phyloP scores from a whole-genome alignment of 768 basidiomycete genomes.

The Rhizopogon roseolus region DNA sequence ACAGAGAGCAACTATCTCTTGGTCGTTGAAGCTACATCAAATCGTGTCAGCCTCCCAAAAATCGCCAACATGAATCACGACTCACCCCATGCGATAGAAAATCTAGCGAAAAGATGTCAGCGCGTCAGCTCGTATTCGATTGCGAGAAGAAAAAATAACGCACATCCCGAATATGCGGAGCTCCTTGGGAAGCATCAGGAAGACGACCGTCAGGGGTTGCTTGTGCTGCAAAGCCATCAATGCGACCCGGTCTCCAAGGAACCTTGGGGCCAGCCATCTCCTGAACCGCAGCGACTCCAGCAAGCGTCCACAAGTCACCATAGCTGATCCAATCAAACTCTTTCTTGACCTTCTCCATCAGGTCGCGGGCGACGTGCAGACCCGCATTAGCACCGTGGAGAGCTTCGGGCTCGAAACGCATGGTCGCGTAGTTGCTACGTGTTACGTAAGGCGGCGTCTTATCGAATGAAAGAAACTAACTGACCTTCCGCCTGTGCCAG shows the following conservation, averaged over 20 bases:
- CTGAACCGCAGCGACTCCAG: conserved; percentile 85
- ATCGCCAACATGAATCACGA: background rate
- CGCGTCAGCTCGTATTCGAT: background rate
- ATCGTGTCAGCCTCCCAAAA: background rate
- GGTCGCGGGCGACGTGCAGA: conserved; percentile 68
- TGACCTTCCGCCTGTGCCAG: conserved; percentile 76
- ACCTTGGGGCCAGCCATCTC: conserved; percentile 92
- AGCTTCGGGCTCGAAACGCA: conserved; percentile 93
- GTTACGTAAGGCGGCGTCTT: conserved; percentile 4
- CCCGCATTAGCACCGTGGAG: conserved; percentile 83
- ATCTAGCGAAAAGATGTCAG: conserved; percentile 29
- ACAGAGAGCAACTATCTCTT: conserved; percentile 92
- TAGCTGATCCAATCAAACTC: conserved; percentile 94
- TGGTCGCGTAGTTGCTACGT: conserved; percentile 92
- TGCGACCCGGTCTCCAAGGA: conserved; percentile 90
- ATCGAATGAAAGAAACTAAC: conserved; percentile 8
- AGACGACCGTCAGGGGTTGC: conserved; percentile 87
- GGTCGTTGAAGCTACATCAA: conserved; percentile 72
- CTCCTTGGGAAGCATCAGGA: conserved; percentile 80
- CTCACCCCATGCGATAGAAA: conserved; percentile 71
- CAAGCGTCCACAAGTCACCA: conserved; percentile 96
- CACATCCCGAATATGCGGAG: conserved; percentile 79
- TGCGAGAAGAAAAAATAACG: background rate
- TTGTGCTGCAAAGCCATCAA: conserved; percentile 75
- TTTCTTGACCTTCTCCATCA: conserved; percentile 84